These are phyloP conservation scores for Rosa chinensis DNA, from an alignment of 306 rosid species.

Conservation along the genomic window DNA sequence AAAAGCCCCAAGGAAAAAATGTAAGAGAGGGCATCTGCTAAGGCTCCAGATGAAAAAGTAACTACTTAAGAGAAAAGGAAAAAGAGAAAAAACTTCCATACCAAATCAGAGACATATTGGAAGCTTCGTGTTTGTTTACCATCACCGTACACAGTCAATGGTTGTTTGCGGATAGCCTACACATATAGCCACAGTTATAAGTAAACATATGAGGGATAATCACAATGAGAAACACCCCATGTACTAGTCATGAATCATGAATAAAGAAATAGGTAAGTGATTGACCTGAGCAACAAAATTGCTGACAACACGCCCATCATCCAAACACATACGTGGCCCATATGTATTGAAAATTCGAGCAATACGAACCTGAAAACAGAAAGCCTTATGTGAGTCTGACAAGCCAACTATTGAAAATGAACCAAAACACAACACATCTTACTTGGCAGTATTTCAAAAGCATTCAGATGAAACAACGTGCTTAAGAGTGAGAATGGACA, in stretches of 20 bases:
- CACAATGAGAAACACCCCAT: constrained; percentile 8
- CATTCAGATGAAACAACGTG: constrained; percentile 1
- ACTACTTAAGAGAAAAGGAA: neutral
- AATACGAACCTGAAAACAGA: constrained; percentile 76
- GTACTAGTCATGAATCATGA: neutral
- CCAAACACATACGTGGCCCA: constrained; percentile 96
- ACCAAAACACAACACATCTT: constrained; percentile 17
- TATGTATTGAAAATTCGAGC: constrained; percentile 96
- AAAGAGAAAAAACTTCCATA: constrained; percentile 28
- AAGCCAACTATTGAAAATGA: constrained; percentile 13
- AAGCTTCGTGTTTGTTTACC: constrained; percentile 98
- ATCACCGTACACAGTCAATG: constrained; percentile 92
- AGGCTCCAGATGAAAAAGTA: neutral
- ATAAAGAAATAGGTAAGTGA: constrained; percentile 13
- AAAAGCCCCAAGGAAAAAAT: neutral
- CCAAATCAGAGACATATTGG: constrained; percentile 98
- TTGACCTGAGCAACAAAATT: constrained; percentile 94
- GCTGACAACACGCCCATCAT: constrained; percentile 99
- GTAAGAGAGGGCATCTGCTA: neutral
- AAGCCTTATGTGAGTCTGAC: constrained; percentile 27
- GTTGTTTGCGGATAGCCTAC: constrained; percentile 91
- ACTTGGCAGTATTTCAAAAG: constrained; percentile 11
- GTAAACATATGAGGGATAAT: neutral
- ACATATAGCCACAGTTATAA: constrained; percentile 11
- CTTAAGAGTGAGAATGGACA: neutral